Base-by-base conservation (phyloP, 805 yeast species). In the Metschnikowia lochheadii region DNA sequence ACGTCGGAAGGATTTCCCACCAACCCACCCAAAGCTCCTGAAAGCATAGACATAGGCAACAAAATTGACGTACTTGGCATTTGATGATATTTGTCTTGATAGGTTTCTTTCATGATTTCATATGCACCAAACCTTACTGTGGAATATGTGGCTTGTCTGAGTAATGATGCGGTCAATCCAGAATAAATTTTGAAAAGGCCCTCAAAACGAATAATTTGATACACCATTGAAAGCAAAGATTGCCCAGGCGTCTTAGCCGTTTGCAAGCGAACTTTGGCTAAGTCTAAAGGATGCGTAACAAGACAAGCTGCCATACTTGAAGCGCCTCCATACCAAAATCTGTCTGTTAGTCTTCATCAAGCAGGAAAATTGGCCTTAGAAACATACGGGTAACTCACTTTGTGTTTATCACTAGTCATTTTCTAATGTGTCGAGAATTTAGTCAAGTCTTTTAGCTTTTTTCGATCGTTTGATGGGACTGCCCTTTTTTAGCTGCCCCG, bases 1-100 rank as follows among this genome's bases (percentile, higher is more conserved):
- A 89, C 85, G 63, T 89, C 96, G 1, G 94, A 82, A 3, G 96
- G 96, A 63, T 89, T 89, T 20, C 96, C 96, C 2, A 87, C 85
- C 20, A 88, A 68, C 8, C 96, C 96, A 53, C 96, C 96, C 51
- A 82, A 67, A 26, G 85, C 87, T 48, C 96, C 96, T 11, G 91
- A 81, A n/a, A 85, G 56, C 94, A 89, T 87, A 4, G 96, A 87
- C 68, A 84, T 77, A 8, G 92, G 89, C 49, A 89, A 70, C 48
- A 89, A 73, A 15, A 80, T 76, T 6, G 75, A 62, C 49, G 88
- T 82, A 5, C 83, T 77, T 5, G 85, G 86, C 46, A 66, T 66
- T 18, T 69, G 71, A 7, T 66, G 56, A 31, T 78, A 74, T 13
- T 66, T 66, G 33, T 75, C 69, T 29, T 74, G 66, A 31, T 68